Conservation (phyloP, 176 grass and related monocot genomes). For the Elaeis guineensis region DNA sequence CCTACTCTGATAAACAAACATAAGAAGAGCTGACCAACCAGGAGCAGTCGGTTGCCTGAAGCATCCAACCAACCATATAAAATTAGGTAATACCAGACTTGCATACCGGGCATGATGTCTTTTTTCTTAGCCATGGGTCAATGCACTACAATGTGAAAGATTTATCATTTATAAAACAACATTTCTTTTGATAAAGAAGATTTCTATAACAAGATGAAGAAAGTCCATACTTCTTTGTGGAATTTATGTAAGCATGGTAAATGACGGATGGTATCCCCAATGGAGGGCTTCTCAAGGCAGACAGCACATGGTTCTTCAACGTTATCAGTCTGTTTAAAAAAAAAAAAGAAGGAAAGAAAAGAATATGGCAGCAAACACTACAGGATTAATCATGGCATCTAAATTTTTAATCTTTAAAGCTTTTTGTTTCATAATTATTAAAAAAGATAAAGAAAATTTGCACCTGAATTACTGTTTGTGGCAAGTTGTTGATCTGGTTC, state of each 20-base stretch:
- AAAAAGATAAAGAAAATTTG: constrained; percentile 1
- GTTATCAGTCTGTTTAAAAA: constrained; percentile 38
- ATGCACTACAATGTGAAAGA: constrained; percentile 47
- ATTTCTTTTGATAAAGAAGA: too few species aligned
- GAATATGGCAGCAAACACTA: too few species aligned
- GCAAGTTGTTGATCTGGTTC: constrained; percentile 74
- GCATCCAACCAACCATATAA: too few species aligned
- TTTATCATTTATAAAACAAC: too few species aligned
- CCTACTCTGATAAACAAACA: too few species aligned
- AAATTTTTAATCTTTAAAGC: too few species aligned
- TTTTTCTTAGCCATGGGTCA: constrained; percentile 69
- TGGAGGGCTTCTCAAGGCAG: constrained; percentile 60
- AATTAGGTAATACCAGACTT: constrained; percentile 47
- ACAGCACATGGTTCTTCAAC: constrained; percentile 68
- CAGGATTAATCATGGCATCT: too few species aligned
- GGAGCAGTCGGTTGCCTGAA: too few species aligned
- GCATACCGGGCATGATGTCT: constrained; percentile 65
- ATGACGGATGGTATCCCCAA: constrained; percentile 73
- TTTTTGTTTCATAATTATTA: not conserved
- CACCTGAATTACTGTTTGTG: constrained; percentile 76
- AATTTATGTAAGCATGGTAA: constrained; percentile 92
- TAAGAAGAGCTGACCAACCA: too few species aligned
- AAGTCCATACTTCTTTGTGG: constrained; percentile 68
- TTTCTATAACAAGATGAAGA: not conserved
- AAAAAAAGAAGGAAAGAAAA: constrained; percentile 15